Evolutionary conservation across 1,284 basidiomycete species (phyloP).

Genomic region (Lignosus rhinocerotis): DNA sequence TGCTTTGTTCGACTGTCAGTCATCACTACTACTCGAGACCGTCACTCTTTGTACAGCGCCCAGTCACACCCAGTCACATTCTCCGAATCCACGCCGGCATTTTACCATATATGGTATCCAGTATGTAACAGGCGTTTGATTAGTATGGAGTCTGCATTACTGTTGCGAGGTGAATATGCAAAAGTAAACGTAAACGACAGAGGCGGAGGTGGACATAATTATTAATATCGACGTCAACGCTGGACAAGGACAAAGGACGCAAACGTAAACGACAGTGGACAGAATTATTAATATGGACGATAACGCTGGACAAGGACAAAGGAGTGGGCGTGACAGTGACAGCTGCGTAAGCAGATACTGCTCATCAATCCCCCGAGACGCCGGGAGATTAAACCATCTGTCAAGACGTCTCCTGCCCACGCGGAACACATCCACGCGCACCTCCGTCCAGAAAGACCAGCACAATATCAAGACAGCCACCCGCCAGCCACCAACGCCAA

Average conservation of each 20-base stretch:
- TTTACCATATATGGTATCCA: neutral
- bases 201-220: no score
- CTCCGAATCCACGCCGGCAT: neutral
- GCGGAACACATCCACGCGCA: neutral
- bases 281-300: no score
- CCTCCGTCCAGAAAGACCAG: neutral
- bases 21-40: conserved; percentile 4
- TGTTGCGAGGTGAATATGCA: no score
- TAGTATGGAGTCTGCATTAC: no score
- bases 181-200: no score
- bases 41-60: conserved; percentile 4
- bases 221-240: no score
- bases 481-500: no score
- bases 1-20: conserved; percentile 18
- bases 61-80: neutral
- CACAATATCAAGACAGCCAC: no score
- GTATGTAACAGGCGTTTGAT: no score
- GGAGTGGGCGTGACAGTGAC: conserved; percentile 7
- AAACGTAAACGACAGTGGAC: no score
- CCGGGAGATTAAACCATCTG: conserved; percentile 15
- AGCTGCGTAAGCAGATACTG: conserved; percentile 4
- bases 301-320: no score
- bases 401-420: conserved; percentile 1
- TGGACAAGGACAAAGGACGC: no score
- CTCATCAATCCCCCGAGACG: conserved; percentile 1